These are phyloP conservation scores for Fusarium incarnatum DNA, from an alignment of 2,329 filamentous ascomycete genomes.

Conservation along the genomic window DNA sequence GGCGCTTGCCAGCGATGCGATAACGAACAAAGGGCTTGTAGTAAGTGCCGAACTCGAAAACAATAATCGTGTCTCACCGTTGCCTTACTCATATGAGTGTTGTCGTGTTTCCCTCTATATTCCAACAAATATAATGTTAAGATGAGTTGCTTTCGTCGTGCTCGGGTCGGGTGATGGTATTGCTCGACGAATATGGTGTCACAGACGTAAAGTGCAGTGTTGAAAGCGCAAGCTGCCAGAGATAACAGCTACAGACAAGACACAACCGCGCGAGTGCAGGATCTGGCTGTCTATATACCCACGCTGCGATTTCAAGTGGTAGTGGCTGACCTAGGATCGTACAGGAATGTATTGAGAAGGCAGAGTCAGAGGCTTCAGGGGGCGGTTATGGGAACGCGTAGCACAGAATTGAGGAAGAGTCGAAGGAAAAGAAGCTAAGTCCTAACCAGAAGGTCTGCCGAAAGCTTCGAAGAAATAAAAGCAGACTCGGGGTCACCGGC, in stretches of 20 bases:
- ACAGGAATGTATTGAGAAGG: slow-evolving; percentile 44
- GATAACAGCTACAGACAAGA: slow-evolving; percentile 42
- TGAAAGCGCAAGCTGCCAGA: slow-evolving; percentile 39
- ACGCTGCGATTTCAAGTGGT: slow-evolving; percentile 44
- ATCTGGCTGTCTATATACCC: slow-evolving; percentile 56
- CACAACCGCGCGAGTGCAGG: slow-evolving; percentile 50
- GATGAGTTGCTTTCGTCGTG: slow-evolving; percentile 23
- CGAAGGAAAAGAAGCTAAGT: slow-evolving; percentile 33
- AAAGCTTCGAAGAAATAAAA: slow-evolving; percentile 42
- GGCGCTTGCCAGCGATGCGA: background rate
- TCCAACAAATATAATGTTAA: slow-evolving; percentile 23
- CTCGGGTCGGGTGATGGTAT: slow-evolving; percentile 31
- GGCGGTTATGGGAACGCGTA: slow-evolving; percentile 42
- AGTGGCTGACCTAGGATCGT: slow-evolving; percentile 48
- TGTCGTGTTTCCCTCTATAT: slow-evolving; percentile 4
- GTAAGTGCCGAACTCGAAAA: slow-evolving; percentile 21
- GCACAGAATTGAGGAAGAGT: slow-evolving; percentile 39
- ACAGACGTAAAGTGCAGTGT: slow-evolving; percentile 37
- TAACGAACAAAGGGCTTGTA: slow-evolving; percentile 1
- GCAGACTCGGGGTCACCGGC: slow-evolving; percentile 46
- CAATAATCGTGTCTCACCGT: slow-evolving; percentile 40
- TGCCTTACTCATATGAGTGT: slow-evolving; percentile 18
- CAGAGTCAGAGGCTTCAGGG: slow-evolving; percentile 40
- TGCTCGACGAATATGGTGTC: slow-evolving; percentile 41
- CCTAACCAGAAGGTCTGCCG: slow-evolving; percentile 42